These are phyloP conservation scores for Leptosphaerulina australis DNA, from an alignment of 2,329 filamentous ascomycete species.

Conservation along the genomic window DNA sequence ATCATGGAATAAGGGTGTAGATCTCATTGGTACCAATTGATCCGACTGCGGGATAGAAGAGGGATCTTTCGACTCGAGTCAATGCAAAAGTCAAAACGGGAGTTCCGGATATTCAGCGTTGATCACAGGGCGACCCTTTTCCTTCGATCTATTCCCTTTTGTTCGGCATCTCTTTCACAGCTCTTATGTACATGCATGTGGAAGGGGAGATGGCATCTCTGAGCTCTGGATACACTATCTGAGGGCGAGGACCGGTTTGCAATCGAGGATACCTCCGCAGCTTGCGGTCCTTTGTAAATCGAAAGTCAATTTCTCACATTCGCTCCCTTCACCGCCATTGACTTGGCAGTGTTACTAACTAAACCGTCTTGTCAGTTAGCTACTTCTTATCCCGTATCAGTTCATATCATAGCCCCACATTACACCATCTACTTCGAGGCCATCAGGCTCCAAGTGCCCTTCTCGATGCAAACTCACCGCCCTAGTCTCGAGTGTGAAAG, in stretches of 20 bases:
- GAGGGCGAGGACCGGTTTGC: slow-evolving; percentile 51
- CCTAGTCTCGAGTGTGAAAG: slow-evolving; percentile 6
- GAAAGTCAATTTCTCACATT: slow-evolving; percentile 46
- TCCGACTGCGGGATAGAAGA: slow-evolving; percentile 54
- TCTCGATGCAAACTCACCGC: slow-evolving; percentile 4
- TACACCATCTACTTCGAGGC: not conserved
- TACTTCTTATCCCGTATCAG: no score
- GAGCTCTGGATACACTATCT: slow-evolving; percentile 47
- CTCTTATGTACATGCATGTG: slow-evolving; percentile 52
- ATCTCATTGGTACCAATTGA: slow-evolving; percentile 51
- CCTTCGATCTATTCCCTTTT: slow-evolving; percentile 47
- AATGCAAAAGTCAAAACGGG: slow-evolving; percentile 51
- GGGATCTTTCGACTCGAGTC: slow-evolving; percentile 52
- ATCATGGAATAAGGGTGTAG: slow-evolving; percentile 47
- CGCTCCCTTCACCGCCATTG: slow-evolving; percentile 15
- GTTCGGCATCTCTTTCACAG: slow-evolving; percentile 47
- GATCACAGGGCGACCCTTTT: slow-evolving; percentile 48
- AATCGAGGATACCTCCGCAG: slow-evolving; percentile 56
- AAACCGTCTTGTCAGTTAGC: not conserved
- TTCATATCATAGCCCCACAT: not conserved
- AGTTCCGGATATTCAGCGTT: slow-evolving; percentile 55
- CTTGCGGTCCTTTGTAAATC: slow-evolving; percentile 51
- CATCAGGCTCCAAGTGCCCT: slow-evolving; percentile 1
- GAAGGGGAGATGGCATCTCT: slow-evolving; percentile 52
- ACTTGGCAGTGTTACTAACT: not conserved